Percentiles rank a stretch among this genome's conserved stretches.
Conservation (phyloP, 345 rosid genomes). For the Cochlearia excelsa region DNA sequence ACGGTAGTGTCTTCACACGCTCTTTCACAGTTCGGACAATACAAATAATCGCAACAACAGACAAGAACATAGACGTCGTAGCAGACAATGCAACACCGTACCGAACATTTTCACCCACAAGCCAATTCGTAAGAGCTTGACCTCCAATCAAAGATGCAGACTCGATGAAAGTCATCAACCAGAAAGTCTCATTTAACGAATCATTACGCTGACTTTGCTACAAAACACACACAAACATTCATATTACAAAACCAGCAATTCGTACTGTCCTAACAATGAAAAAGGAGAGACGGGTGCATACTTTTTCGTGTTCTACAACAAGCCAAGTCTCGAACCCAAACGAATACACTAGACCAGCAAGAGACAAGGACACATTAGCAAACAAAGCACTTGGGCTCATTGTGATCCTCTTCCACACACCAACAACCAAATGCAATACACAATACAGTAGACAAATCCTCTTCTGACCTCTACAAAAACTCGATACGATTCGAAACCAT, state of each 20-base stretch:
- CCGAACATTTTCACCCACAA: conserved; percentile 43
- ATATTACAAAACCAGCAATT: neutral
- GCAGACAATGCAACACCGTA: conserved; percentile 51
- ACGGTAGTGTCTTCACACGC: conserved; percentile 36
- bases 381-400: conserved; percentile 55
- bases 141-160: conserved; percentile 69
- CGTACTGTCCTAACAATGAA: neutral
- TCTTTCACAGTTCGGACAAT: conserved; percentile 55
- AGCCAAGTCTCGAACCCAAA: conserved; percentile 88
- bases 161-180: conserved; percentile 88
- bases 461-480: conserved; percentile 61
- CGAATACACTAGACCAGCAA: conserved; percentile 61
- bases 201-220: conserved; percentile 87
- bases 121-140: conserved; percentile 76
- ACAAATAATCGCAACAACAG: conserved; percentile 49
- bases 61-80: conserved; percentile 41
- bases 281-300: conserved; percentile 28
- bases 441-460: conserved; percentile 66
- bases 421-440: conserved; percentile 66
- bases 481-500: conserved; percentile 12
- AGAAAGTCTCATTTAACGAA: conserved; percentile 69
- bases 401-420: conserved; percentile 67
- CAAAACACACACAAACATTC: conserved; percentile 12
- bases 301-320: conserved; percentile 83
- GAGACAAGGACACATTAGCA: conserved; percentile 58